These are phyloP conservation scores for Pichia sp. DNA, from an alignment of 1,139 yeast genomes.

Conservation along the genomic window DNA sequence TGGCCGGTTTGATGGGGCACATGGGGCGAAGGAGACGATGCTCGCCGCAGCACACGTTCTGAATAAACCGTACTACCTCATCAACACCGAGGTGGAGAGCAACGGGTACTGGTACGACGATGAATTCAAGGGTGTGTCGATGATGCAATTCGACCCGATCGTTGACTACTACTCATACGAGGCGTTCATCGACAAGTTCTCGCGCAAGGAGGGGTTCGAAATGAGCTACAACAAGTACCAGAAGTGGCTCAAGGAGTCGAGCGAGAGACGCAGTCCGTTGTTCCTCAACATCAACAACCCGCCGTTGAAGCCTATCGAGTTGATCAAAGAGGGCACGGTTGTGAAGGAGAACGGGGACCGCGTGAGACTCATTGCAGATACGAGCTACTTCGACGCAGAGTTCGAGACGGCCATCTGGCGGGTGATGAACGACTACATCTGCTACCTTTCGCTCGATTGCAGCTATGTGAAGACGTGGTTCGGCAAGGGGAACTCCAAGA, in stretches of 20 bases:
- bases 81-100: conserved; percentile 32
- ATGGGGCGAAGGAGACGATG: conserved; percentile 59
- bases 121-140: conserved; percentile 40
- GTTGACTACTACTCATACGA: conserved; percentile 42
- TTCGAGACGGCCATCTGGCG: conserved; percentile 28
- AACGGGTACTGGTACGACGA: conserved; percentile 31
- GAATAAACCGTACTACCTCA: conserved; percentile 49
- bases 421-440: conserved; percentile 31
- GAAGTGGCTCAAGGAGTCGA: conserved; percentile 22
- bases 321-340: conserved; percentile 23
- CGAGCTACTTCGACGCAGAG: conserved; percentile 18
- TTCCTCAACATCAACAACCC: conserved; percentile 30
- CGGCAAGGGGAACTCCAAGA: conserved; percentile 17
- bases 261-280: conserved; percentile 26
- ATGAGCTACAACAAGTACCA: conserved; percentile 20
- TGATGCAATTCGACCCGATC: conserved; percentile 52
- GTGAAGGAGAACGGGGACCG: conserved; percentile 31
- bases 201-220: conserved; percentile 16
- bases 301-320: conserved; percentile 28
- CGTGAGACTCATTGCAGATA: conserved; percentile 26
- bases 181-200: conserved; percentile 25
- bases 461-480: conserved; percentile 26
- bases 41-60: conserved; percentile 58
- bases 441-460: conserved; percentile 25
- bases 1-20: conserved; percentile 34